These are phyloP conservation scores for Ailanthus altissimus DNA, from an alignment of 345 rosid genomes.

Conservation along the genomic window DNA sequence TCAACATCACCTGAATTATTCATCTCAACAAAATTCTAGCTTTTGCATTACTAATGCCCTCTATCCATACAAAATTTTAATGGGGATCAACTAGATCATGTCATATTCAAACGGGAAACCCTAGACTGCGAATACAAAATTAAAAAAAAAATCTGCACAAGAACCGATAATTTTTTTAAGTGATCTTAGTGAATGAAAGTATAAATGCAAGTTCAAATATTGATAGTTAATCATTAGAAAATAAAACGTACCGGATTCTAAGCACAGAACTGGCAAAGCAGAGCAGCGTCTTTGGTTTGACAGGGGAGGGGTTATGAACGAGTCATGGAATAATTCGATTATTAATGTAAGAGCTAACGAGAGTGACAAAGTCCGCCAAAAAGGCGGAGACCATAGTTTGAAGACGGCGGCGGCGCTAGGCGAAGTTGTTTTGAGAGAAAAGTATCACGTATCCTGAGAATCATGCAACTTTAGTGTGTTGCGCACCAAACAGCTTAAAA, in stretches of 20 bases:
- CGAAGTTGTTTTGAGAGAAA: too few species aligned
- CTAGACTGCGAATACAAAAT: neutral
- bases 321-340: too few species aligned
- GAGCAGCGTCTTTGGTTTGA: too few species aligned
- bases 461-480: too few species aligned
- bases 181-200: neutral
- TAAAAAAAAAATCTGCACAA: neutral
- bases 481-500: too few species aligned
- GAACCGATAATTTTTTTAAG: neutral
- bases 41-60: neutral
- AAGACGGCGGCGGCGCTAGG: too few species aligned
- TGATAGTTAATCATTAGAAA: neutral
- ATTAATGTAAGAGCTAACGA: too few species aligned
- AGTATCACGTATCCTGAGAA: too few species aligned
- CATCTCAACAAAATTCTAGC: neutral
- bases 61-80: neutral
- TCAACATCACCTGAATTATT: neutral
- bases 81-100: neutral
- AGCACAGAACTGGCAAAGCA: neutral
- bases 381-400: too few species aligned
- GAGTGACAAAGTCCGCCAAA: too few species aligned
- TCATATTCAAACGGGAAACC: slow-evolving; percentile 7
- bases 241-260: neutral
- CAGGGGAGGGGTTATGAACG: too few species aligned
- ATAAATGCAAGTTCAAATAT: neutral